Conservation (phyloP, 129 eudicot genomes). For the Artemisia tridentata region DNA sequence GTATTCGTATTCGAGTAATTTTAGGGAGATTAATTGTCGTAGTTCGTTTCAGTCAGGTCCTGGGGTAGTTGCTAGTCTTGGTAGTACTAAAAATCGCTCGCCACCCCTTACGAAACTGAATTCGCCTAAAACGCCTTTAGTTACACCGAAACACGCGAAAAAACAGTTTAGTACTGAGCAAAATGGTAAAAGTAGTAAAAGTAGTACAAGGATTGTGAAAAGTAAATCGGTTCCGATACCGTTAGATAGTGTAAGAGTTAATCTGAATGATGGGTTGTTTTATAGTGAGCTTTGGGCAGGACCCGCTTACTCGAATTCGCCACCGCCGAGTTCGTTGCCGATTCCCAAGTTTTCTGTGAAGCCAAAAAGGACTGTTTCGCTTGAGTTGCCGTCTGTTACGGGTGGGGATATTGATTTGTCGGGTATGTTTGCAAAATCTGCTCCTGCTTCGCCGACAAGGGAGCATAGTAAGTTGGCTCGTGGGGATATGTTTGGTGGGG, state of each 20-base stretch:
- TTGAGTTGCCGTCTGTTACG: constrained; percentile 53
- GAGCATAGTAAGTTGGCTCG: constrained; percentile 42
- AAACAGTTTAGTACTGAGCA: neutral
- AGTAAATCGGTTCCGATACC: constrained; percentile 52
- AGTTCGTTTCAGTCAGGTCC: neutral
- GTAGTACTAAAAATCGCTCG: neutral
- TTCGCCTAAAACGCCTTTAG: neutral
- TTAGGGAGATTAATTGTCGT: neutral
- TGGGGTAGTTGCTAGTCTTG: neutral
- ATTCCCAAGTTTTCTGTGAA: constrained; percentile 69
- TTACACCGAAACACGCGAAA: neutral
- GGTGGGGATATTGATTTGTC: constrained; percentile 45
- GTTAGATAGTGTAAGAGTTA: constrained; percentile 18
- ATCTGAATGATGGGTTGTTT: constrained; percentile 30
- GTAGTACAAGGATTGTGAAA: constrained; percentile 20
- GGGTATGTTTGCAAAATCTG: constrained; percentile 62
- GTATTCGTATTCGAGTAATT: neutral
- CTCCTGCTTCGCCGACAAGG: constrained; percentile 80
- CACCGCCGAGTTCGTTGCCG: constrained; percentile 95
- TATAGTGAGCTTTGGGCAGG: constrained; percentile 97
- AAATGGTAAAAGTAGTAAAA: neutral
- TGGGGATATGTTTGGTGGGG: constrained; percentile 36
- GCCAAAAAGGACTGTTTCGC: constrained; percentile 78
- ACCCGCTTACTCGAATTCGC: constrained; percentile 92
- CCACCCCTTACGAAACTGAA: neutral